Base-by-base conservation (phyloP, 805 yeast species). In the Candida montana region DNA sequence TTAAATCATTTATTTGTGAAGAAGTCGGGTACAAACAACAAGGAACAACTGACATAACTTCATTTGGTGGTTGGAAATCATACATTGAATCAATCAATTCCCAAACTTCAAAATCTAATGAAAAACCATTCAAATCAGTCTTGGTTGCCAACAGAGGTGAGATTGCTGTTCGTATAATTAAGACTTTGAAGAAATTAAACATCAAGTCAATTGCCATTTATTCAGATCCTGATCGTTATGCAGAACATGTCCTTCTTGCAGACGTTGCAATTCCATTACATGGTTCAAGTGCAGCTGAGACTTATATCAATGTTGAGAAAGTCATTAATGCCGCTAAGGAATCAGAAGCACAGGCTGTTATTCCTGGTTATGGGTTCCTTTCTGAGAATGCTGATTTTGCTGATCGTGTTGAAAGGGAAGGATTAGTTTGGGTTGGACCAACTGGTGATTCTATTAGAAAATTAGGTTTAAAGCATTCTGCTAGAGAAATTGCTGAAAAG, bases 131-230 rank as follows among this genome's bases (percentile, higher is more conserved):
- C 65, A 71, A 79, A 17, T 75, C 83, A 10, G 96, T 91, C n/a
- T 72, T 91, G 42, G 93, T 91, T 41, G 98, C 98, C 31, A 91
- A 91, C 69, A 78, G 99, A 67, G 98, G 98, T 61, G 99, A 91
- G 66, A 91, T 91, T 55, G 97, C 99, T 2, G 97, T 90, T 24
- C 73, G 99, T 57, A 88, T 93, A 53, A 88, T 91, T 57, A 83
- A 77, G 59, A 90, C 99, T 16, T 70, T 91, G 58, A 86, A 85
- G 63, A 83, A 82, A 61, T 61, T 93, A 49, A 79, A 79, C 4
- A 86, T 93, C 53, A 74, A 71, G 50, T 69, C 96, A 1, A 82
- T 91, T 51, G 93, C 98, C 6, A 83, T 91, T 34, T 93, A 84
- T 64, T 86, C 97, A 12, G 95, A 89, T 56, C 83, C 87, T 3